phyloP scores from a whole-genome alignment of 176 grass and related monocot species.

The Triticum aestivum region IWGSC_CS_RefSeq_v2.1 NC_057806.1:376074785-376075284 shows the following conservation, averaged over 20 bases:
- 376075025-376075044: constrained; percentile 60
- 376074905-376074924: constrained; percentile 31
- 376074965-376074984: constrained; percentile 69
- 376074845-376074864: background rate
- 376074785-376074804: constrained; percentile 8
- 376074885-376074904: constrained; percentile 19
- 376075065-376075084: constrained; percentile 64
- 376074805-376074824: constrained; percentile 6
- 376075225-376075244: background rate
- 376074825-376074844: constrained; percentile 18
- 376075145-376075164: too few species aligned
- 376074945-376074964: constrained; percentile 27
- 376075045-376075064: constrained; percentile 55
- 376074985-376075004: constrained; percentile 59
- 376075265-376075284: constrained; percentile 3
- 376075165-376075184: background rate
- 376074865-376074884: background rate
- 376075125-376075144: background rate
- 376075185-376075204: too few species aligned
- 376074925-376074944: background rate
- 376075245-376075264: background rate
- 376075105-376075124: background rate
- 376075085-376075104: constrained; percentile 10
- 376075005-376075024: constrained; percentile 61
- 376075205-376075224: background rate